Conservation (phyloP, 768 basidiomycete genomes). For the Podaxis rugospora region DNA sequence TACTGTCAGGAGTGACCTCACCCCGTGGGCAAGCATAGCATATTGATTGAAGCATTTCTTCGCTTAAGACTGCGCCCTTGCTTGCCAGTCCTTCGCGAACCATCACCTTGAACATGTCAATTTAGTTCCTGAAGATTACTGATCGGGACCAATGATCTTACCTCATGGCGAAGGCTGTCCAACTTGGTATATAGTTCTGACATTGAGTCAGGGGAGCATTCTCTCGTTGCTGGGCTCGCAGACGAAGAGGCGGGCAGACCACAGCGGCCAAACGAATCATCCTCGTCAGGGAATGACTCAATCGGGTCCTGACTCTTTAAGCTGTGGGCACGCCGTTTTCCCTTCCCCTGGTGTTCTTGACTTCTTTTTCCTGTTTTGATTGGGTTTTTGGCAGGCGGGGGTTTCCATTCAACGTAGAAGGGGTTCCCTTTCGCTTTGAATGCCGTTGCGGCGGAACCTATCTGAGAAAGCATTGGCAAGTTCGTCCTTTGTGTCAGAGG, state of each 20-base stretch:
- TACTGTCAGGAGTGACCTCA: background rate
- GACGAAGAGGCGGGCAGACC: background rate
- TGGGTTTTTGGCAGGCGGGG: background rate
- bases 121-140: background rate
- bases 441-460: background rate
- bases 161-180: background rate
- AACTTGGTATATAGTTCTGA: background rate
- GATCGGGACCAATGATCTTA: background rate
- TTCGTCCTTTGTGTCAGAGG: background rate
- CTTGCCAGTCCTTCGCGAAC: background rate
- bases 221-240: background rate
- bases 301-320: background rate
- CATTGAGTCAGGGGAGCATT: background rate
- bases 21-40: slow-evolving; percentile 1
- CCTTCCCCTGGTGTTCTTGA: background rate
- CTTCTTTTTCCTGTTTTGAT: background rate
- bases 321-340: background rate
- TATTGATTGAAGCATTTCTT: background rate
- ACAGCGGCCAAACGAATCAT: background rate
- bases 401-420: slow-evolving; percentile 9
- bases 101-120: background rate
- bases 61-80: background rate
- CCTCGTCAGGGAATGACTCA: slow-evolving; percentile 8
- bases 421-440: background rate
- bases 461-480: background rate